Percentiles rank a stretch among this genome's conserved stretches.
Conservation (phyloP, 148 eudicot genomes). For the Fallopia convolvulus region DNA sequence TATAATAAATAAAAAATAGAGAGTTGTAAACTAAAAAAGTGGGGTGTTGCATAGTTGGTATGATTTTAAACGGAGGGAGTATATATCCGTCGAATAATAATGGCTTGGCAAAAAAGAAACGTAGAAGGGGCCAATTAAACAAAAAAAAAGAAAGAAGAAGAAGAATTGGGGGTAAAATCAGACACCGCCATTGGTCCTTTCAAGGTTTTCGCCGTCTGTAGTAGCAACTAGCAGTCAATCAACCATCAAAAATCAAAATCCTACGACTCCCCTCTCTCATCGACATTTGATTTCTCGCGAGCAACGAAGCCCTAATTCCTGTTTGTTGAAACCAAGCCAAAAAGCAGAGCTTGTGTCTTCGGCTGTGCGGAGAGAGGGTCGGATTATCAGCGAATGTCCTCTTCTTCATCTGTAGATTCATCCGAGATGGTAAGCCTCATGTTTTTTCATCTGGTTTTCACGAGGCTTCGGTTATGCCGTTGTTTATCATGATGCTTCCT, state of each 20-base stretch:
- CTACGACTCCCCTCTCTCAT: not conserved
- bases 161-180: not conserved
- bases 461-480: not conserved
- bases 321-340: not conserved
- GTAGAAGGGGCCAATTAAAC: not conserved
- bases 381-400: constrained; percentile 1
- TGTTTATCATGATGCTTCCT: not conserved
- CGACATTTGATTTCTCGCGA: not conserved
- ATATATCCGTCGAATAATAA: too few relatives aligned
- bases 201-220: not conserved
- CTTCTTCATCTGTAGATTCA: not conserved
- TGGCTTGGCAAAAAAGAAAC: not conserved
- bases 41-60: too few relatives aligned
- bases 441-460: not conserved
- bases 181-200: constrained; percentile 5
- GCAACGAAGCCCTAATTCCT: not conserved
- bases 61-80: too few relatives aligned
- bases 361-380: not conserved
- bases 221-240: not conserved
- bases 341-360: not conserved
- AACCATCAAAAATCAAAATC: not conserved
- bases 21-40: too few relatives aligned
- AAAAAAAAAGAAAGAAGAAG: too few relatives aligned
- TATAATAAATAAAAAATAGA: too few relatives aligned
- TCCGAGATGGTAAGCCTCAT: not conserved